Percentiles rank a stretch among this genome's conserved stretches.
Conservation (phyloP, 345 rosid species). For the Triadica sebifera region DNA sequence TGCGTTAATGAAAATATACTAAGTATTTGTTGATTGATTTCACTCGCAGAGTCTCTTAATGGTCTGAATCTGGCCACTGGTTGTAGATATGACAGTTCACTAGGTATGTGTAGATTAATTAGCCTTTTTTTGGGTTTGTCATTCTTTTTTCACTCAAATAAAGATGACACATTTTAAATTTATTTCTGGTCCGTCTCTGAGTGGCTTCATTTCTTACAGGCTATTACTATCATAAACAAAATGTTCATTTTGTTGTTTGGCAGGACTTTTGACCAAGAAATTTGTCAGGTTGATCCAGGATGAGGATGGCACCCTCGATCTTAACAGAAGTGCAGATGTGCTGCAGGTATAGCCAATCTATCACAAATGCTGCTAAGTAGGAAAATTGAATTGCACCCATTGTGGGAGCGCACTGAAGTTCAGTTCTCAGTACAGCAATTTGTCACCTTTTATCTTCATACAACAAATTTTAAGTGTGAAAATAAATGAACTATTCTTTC, state of each 20-base stretch:
- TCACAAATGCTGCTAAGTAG: not conserved
- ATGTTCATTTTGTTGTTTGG: slow-evolving; percentile 4
- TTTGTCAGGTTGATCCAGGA: slow-evolving; percentile 62
- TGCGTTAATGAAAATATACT: not conserved
- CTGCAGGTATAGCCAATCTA: slow-evolving; percentile 53
- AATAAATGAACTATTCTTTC: not conserved
- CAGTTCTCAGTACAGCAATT: not conserved
- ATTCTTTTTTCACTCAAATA: not conserved
- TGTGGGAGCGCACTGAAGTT: not conserved
- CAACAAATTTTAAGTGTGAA: not conserved
- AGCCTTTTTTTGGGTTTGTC: not conserved
- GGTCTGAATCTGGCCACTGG: slow-evolving; percentile 39
- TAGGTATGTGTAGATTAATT: slow-evolving; percentile 39
- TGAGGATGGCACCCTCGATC: slow-evolving; percentile 80
- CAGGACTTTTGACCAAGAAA: slow-evolving; percentile 69
- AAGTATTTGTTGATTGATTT: slow-evolving; percentile 17
- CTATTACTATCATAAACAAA: not conserved
- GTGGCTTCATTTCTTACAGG: slow-evolving; percentile 4
- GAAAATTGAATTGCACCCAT: not conserved
- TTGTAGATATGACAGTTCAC: slow-evolving; percentile 69
- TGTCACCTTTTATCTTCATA: not conserved
- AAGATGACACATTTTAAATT: not conserved
- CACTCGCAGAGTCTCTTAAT: slow-evolving; percentile 36
- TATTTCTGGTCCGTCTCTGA: not conserved
- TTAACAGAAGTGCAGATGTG: slow-evolving; percentile 60